A percentile compares a stretch with the other conserved stretches of the same genome.
These are phyloP conservation scores for Penicillium sp. DNA, from an alignment of 2,329 filamentous ascomycete genomes.

Conservation along the genomic window DNA sequence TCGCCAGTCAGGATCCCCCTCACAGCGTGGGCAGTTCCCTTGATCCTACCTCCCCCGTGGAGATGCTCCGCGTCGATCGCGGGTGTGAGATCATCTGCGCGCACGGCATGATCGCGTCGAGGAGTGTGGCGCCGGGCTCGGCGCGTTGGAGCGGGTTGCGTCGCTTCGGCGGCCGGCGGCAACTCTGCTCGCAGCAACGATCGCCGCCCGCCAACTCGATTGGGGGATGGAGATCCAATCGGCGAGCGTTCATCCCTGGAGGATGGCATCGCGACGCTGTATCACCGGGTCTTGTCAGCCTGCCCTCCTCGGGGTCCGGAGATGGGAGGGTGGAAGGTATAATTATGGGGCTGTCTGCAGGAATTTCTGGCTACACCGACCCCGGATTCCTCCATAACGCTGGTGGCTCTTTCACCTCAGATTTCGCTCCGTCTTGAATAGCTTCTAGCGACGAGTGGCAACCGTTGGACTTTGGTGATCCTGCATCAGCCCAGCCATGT, in stretches of 20 bases:
- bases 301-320: constrained; percentile 12
- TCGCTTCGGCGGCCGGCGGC: background rate
- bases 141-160: constrained; percentile 1
- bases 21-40: too few relatives aligned
- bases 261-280: constrained; percentile 12
- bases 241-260: background rate
- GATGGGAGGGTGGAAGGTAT: constrained; percentile 6
- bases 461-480: too few relatives aligned
- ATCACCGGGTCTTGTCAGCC: constrained; percentile 25
- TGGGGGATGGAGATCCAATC: constrained; percentile 5
- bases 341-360: constrained; percentile 11
- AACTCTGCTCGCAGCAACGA: constrained; percentile 9
- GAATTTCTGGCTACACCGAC: background rate
- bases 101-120: constrained; percentile 19
- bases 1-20: too few relatives aligned
- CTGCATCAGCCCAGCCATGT: constrained; percentile 10
- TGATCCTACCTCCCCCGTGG: too few relatives aligned
- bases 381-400: background rate
- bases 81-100: constrained; percentile 23
- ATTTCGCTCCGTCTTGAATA: too few relatives aligned
- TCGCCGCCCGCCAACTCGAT: constrained; percentile 4
- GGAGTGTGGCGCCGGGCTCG: constrained; percentile 3
- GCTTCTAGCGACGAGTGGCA: too few relatives aligned
- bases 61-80: too few relatives aligned
- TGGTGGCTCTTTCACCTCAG: too few relatives aligned